Base-by-base conservation (phyloP, 2,329 filamentous ascomycete species). In the Cladophialophora immunda region DNA sequence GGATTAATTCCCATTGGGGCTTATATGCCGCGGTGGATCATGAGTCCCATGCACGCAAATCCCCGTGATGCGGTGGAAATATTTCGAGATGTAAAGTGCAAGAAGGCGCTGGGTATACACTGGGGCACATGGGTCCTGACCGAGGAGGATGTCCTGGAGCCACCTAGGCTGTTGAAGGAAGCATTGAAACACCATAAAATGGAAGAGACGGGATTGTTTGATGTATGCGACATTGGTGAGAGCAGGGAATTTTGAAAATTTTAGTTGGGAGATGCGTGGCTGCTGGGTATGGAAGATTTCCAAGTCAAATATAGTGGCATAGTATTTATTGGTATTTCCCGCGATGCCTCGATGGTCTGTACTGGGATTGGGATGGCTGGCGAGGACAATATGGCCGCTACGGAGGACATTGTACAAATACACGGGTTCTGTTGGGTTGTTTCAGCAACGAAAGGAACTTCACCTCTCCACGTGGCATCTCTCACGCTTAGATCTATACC, bases 1-100 rank as follows among this genome's bases (percentile, higher is more conserved):
- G 94, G 94, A 0, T 81, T 97, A 63, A 95, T 98, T 70, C 94
- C 94, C 45, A 97, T 98, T 72, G 94, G 94, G 61, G 94, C 94
- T 1, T 97, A 97, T 78, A 83, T 87, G 66, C 80, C 80, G 54
- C 76, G 80, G 50, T 85, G 78, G 73, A 78, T 95, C 69, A 94
- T 95, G 83, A 93, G 89, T 55, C 82, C 88, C 22, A 89, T 96
- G 85, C 94, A 98, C 77, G 90, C 92, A 7, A 92, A 96, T 76
- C 94, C 94, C 0, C 89, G 88, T 71, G 94, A 98, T 76, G 87
- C 90, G 0, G 93, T 97, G 41, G 92, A 95, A 74, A 97, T 98
- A 72, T 97, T 97, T 78, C 78, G 83, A 6, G 94, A 97, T 73
- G 96, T 92, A 0, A 86, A 85, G 72, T 97, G 94, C 81, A 84